Percentiles rank a stretch among this genome's conserved stretches.
Conservation (phyloP, 768 basidiomycete species). For the Phylloporus scabripes region DNA sequence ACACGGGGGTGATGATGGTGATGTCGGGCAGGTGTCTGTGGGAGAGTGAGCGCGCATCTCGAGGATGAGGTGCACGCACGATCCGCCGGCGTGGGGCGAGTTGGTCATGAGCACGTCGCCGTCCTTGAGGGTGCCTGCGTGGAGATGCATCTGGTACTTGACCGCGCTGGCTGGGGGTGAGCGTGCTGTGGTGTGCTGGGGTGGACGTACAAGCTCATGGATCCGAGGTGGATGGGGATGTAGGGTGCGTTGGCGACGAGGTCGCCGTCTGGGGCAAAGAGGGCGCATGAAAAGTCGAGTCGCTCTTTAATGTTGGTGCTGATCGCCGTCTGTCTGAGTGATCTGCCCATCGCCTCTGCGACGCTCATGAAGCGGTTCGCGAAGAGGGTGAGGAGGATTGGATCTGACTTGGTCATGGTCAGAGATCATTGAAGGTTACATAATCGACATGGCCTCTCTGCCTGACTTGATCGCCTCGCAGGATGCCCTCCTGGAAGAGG, state of each 20-base stretch:
- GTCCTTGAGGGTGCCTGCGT: slow-evolving; percentile 67
- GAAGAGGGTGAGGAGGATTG: slow-evolving; percentile 85
- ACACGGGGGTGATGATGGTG: slow-evolving; percentile 92
- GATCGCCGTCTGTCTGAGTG: slow-evolving; percentile 85
- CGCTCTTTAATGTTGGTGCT: slow-evolving; percentile 94
- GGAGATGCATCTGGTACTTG: slow-evolving; percentile 80
- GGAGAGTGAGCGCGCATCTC: not conserved
- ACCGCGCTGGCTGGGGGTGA: slow-evolving; percentile 52
- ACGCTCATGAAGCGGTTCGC: slow-evolving; percentile 98
- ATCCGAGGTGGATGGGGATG: slow-evolving; percentile 81
- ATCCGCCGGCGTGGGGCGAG: slow-evolving; percentile 83
- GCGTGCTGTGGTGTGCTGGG: not conserved
- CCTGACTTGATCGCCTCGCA: slow-evolving; percentile 24
- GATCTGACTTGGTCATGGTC: slow-evolving; percentile 40
- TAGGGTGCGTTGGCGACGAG: slow-evolving; percentile 93
- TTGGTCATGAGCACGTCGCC: slow-evolving; percentile 95
- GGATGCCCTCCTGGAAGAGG: slow-evolving; percentile 29
- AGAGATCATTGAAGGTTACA: not conserved
- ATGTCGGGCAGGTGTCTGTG: slow-evolving; percentile 78
- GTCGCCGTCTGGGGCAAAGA: slow-evolving; percentile 93
- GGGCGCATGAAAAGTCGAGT: slow-evolving; percentile 90
- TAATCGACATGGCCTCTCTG: slow-evolving; percentile 30
- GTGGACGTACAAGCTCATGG: slow-evolving; percentile 81
- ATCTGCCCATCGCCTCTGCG: slow-evolving; percentile 92
- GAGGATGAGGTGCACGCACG: slow-evolving; percentile 42